Conservation (phyloP, 108 stramenopile genomes). For the Chaetoceros muelleri region DNA sequence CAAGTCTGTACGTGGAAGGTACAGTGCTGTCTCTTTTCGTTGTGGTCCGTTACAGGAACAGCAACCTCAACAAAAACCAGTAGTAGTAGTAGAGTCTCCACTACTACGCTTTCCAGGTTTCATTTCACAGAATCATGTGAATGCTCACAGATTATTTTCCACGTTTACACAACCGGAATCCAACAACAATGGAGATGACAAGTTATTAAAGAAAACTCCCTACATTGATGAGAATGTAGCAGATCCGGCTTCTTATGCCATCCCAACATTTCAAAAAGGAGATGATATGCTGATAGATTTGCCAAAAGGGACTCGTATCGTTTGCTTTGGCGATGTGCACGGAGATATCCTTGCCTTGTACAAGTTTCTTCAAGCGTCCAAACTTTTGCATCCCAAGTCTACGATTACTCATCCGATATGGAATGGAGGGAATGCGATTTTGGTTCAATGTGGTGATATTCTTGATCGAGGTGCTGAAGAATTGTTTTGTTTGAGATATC, state of each 20-base stretch:
- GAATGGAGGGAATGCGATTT: conserved; percentile 48
- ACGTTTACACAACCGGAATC: no score
- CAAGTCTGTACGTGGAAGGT: no score
- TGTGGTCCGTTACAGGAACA: no score
- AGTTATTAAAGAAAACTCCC: background rate
- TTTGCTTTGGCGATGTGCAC: conserved; percentile 71
- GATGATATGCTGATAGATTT: background rate
- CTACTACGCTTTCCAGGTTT: no score
- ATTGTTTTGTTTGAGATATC: conserved; percentile 39
- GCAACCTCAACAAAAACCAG: no score
- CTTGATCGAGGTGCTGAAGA: conserved; percentile 66
- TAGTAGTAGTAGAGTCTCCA: no score
- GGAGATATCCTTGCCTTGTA: conserved; percentile 49
- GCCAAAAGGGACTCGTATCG: conserved; percentile 33
- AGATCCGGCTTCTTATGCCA: background rate
- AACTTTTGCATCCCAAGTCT: conserved; percentile 18
- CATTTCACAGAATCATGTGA: no score
- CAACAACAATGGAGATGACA: background rate
- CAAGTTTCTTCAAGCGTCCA: conserved; percentile 23
- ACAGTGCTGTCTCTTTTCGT: no score
- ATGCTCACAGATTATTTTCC: no score
- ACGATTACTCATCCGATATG: conserved; percentile 15
- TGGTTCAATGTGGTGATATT: conserved; percentile 71
- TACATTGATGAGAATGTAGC: background rate
- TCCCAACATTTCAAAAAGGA: background rate